Conservation (phyloP, 805 yeast genomes). For the Candida boidinii region DNA sequence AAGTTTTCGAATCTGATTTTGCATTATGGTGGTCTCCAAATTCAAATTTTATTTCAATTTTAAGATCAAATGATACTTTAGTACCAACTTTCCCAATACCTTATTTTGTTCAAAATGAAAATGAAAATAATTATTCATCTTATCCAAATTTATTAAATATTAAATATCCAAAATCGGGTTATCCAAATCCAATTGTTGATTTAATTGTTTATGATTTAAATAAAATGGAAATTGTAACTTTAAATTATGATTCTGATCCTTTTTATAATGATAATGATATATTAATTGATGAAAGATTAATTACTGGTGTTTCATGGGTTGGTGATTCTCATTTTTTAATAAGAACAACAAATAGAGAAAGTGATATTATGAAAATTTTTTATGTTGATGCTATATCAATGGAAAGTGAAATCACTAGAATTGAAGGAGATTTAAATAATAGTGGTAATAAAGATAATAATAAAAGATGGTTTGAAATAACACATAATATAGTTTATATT, state of each 20-base stretch:
- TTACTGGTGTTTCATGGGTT: constrained; percentile 69
- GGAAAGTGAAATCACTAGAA: constrained; percentile 34
- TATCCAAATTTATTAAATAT: constrained; percentile 56
- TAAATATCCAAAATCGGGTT: constrained; percentile 84
- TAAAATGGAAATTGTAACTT: constrained; percentile 11
- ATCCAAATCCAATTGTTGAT: constrained; percentile 59
- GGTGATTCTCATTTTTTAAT: constrained; percentile 44
- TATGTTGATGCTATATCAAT: constrained; percentile 37
- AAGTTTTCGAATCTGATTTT: constrained; percentile 60
- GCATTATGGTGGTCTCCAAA: constrained; percentile 86
- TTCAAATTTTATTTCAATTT: constrained; percentile 55
- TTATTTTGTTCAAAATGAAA: constrained; percentile 52
- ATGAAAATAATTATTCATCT: constrained; percentile 18
- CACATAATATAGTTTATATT: constrained; percentile 51
- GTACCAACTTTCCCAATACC: constrained; percentile 72
- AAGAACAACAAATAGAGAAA: constrained; percentile 55
- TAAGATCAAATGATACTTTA: constrained; percentile 62
- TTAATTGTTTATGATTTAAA: constrained; percentile 36
- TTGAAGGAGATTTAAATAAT: constrained; percentile 32
- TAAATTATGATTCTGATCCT: constrained; percentile 21
- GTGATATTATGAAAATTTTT: constrained; percentile 54
- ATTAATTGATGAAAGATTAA: constrained; percentile 34
- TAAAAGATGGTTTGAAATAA: constrained; percentile 76
- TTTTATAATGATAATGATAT: constrained; percentile 34
- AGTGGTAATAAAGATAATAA: background rate